Evolutionary conservation across 306 rosid species (phyloP).

Genomic region (Rosa chinensis): DNA sequence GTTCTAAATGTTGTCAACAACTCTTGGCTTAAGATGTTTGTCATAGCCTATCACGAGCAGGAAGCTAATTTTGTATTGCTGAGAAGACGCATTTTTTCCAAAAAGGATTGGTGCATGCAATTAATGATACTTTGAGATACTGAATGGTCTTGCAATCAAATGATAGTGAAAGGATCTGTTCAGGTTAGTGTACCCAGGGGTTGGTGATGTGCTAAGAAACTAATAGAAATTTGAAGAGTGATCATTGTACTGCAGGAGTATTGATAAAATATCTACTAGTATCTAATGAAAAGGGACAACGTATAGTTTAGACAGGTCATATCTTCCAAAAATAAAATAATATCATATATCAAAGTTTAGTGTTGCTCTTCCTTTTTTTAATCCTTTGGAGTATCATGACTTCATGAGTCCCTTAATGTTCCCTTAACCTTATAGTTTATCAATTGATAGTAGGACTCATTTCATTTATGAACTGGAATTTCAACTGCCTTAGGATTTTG

Average conservation of each 20-base stretch:
- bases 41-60: neutral
- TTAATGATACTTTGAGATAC: neutral
- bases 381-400: neutral
- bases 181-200: neutral
- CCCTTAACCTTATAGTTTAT: too few species aligned
- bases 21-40: neutral
- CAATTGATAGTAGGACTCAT: neutral
- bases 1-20: neutral
- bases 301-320: neutral
- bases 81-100: neutral
- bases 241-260: neutral
- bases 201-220: neutral
- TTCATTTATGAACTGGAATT: neutral
- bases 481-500: neutral
- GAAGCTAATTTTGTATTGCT: neutral
- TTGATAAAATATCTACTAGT: neutral
- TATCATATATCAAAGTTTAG: neutral
- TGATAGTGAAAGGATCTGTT: neutral
- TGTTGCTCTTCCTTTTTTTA: neutral
- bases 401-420: neutral
- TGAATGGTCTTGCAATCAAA: neutral
- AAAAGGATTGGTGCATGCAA: neutral
- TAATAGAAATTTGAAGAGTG: neutral
- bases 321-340: neutral
- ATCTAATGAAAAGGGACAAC: neutral